A percentile compares a stretch with the other conserved stretches of the same genome.
These are phyloP conservation scores for Podila epicladia DNA, from an alignment of 192 early-diverging fungal genomes.

Conservation along the genomic window DNA sequence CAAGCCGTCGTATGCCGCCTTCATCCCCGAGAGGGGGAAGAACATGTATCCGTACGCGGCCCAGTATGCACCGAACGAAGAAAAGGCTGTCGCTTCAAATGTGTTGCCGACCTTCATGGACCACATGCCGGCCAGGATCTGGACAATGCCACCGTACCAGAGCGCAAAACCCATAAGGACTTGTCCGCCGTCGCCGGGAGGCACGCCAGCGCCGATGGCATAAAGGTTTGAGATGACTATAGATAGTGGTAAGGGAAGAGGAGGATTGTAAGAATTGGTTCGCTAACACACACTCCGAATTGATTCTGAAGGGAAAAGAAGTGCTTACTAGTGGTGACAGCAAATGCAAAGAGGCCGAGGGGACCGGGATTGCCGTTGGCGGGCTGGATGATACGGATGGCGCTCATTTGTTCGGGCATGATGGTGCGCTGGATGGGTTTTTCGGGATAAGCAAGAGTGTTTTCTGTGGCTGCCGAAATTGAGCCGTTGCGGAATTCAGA, in stretches of 20 bases:
- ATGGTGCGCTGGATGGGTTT: not conserved
- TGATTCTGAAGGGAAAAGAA: not conserved
- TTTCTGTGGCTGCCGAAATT: not conserved
- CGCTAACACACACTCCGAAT: not conserved
- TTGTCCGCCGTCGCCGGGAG: conserved; percentile 52
- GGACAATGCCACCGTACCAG: conserved; percentile 81
- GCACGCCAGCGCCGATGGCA: conserved; percentile 72
- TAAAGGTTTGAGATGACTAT: conserved; percentile 69
- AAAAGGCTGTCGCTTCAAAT: conserved; percentile 84
- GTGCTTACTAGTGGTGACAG: conserved; percentile 65
- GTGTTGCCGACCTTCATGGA: conserved; percentile 81
- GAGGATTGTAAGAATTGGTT: not conserved
- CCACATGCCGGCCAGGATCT: conserved; percentile 89
- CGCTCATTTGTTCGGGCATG: conserved; percentile 3
- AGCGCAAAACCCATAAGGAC: conserved; percentile 72
- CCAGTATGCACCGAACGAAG: conserved; percentile 72
- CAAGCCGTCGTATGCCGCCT: conserved; percentile 36
- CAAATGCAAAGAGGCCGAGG: conserved; percentile 71
- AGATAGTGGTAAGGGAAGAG: not conserved
- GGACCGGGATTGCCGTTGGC: conserved; percentile 70
- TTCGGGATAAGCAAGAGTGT: conserved; percentile 1
- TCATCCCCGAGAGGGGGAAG: conserved; percentile 57
- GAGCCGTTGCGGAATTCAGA: not conserved
- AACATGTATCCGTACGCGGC: conserved; percentile 66
- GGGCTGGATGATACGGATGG: conserved; percentile 37